Percentiles rank a stretch among this genome's conserved stretches.
Conservation (phyloP, 148 eudicot genomes). For the Chenopodium formosanum region DNA sequence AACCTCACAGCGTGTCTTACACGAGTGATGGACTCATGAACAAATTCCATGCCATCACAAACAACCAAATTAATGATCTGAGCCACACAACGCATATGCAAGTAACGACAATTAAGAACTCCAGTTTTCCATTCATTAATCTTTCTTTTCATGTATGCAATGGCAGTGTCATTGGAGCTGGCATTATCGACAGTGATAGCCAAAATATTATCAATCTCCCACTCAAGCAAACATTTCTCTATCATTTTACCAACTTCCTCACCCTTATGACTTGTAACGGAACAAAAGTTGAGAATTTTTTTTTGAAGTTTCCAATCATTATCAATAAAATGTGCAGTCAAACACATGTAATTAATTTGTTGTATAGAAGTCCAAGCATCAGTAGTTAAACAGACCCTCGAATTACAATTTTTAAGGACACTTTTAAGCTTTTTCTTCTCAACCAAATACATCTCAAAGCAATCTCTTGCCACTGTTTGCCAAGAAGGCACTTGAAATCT, state of each 20-base stretch:
- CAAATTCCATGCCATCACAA: background rate
- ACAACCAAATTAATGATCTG: background rate
- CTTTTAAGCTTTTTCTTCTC: background rate
- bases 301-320: background rate
- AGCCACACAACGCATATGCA: background rate
- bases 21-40: background rate
- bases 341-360: background rate
- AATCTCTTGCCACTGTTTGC: background rate
- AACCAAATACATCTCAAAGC: background rate
- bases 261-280: background rate
- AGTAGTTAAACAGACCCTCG: background rate
- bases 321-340: background rate
- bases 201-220: background rate
- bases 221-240: slow-evolving; percentile 1
- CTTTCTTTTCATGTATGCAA: background rate
- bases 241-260: background rate
- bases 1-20: slow-evolving; percentile 7
- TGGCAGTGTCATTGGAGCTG: background rate
- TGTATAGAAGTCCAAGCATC: background rate
- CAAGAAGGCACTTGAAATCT: background rate
- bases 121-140: background rate
- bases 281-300: background rate
- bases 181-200: background rate
- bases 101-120: background rate
- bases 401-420: background rate